phyloP scores from a whole-genome alignment of 192 early-diverging fungal genomes.

The Entophlyctis helioformis region DNA sequence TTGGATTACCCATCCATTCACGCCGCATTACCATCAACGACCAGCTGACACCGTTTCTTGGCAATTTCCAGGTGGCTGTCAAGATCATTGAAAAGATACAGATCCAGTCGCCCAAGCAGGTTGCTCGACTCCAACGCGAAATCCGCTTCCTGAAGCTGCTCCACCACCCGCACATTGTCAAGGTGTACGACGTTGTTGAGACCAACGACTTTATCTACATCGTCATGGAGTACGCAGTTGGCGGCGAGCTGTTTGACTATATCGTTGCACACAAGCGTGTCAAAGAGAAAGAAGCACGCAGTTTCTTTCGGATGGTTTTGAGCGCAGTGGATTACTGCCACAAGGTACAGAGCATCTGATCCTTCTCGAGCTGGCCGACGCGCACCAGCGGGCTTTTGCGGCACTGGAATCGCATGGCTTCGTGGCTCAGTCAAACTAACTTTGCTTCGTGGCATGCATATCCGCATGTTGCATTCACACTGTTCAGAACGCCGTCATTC shows the following conservation, averaged over 20 bases:
- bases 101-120: slow-evolving; percentile 43
- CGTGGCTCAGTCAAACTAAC: too few relatives aligned
- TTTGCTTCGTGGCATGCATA: too few relatives aligned
- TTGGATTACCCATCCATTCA: too few relatives aligned
- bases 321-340: slow-evolving; percentile 54
- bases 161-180: slow-evolving; percentile 82
- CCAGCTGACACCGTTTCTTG: too few relatives aligned
- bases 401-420: too few relatives aligned
- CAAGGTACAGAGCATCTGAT: too few relatives aligned
- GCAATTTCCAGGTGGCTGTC: slow-evolving; percentile 25
- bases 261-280: slow-evolving; percentile 70
- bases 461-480: slow-evolving; percentile 4
- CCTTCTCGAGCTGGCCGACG: too few relatives aligned
- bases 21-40: too few relatives aligned
- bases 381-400: too few relatives aligned
- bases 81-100: slow-evolving; percentile 31
- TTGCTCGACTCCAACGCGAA: slow-evolving; percentile 58
- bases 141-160: slow-evolving; percentile 74
- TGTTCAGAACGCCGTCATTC: slow-evolving; percentile 42
- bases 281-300: slow-evolving; percentile 74
- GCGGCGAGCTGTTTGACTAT: slow-evolving; percentile 78
- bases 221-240: slow-evolving; percentile 78
- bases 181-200: slow-evolving; percentile 72
- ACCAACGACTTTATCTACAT: slow-evolving; percentile 69
- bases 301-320: slow-evolving; percentile 71